Evolutionary conservation across 1,284 basidiomycete genomes (phyloP).

Genomic region (Phylloboletellus chloephorus): DNA sequence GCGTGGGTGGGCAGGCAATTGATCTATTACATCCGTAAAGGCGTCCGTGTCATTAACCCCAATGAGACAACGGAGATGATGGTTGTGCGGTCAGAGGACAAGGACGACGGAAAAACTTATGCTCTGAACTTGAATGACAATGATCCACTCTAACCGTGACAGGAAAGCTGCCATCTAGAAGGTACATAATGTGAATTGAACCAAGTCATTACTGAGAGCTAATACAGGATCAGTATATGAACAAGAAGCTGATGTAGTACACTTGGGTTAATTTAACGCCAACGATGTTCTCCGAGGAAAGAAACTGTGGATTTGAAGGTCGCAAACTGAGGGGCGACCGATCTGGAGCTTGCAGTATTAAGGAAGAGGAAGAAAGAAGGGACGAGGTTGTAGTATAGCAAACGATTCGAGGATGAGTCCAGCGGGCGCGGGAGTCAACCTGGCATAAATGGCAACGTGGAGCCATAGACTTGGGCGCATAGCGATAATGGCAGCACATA

Average conservation of each 20-base stretch:
- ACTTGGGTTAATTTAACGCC: slow-evolving; percentile 18
- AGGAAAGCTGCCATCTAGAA: slow-evolving; percentile 9
- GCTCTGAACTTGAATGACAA: slow-evolving; percentile 1
- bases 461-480: slow-evolving; percentile 2
- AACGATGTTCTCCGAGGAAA: slow-evolving; percentile 16
- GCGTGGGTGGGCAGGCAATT: slow-evolving; percentile 53
- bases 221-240: slow-evolving; percentile 29
- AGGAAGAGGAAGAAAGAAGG: slow-evolving; percentile 16
- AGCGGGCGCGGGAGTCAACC: slow-evolving; percentile 8
- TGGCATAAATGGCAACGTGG: slow-evolving; percentile 12
- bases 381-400: slow-evolving; percentile 21
- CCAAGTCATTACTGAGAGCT: slow-evolving; percentile 24
- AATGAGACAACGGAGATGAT: slow-evolving; percentile 23
- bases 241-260: slow-evolving; percentile 28
- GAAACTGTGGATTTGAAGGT: slow-evolving; percentile 9
- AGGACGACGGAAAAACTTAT: neutral
- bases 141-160: slow-evolving; percentile 4
- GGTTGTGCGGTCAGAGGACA: neutral
- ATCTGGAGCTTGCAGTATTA: slow-evolving; percentile 17
- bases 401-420: slow-evolving; percentile 6
- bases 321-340: slow-evolving; percentile 5
- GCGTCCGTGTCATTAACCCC: slow-evolving; percentile 5
- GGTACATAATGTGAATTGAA: slow-evolving; percentile 19
- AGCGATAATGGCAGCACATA: slow-evolving; percentile 6
- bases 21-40: slow-evolving; percentile 48